phyloP scores from a whole-genome alignment of 495 filamentous ascomycete species.

The Xylaria scruposa region DNA sequence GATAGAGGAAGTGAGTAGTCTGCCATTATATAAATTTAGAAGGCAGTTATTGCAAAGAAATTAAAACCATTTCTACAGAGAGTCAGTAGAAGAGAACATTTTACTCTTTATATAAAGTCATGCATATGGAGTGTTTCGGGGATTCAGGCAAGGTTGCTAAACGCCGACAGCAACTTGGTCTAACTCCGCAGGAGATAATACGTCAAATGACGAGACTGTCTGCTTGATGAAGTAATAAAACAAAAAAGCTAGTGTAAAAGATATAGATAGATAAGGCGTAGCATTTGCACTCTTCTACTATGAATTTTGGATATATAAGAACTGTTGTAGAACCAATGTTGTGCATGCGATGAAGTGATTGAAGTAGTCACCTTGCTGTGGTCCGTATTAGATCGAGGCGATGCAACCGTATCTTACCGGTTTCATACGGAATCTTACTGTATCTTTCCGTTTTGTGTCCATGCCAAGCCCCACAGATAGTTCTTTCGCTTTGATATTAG shows the following conservation, averaged over 20 bases:
- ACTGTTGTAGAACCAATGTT: too few relatives aligned
- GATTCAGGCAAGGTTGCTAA: background rate
- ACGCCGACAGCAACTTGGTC: background rate
- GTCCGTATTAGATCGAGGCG: too few relatives aligned
- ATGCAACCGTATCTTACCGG: too few relatives aligned
- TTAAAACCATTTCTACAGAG: background rate
- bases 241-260: background rate
- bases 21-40: constrained; percentile 24
- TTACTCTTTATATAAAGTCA: background rate
- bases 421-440: too few relatives aligned
- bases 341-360: too few relatives aligned
- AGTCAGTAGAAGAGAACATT: background rate
- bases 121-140: background rate
- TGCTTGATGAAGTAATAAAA: background rate
- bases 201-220: background rate
- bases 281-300: too few relatives aligned
- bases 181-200: constrained; percentile 8
- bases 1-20: constrained; percentile 31
- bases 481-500: too few relatives aligned
- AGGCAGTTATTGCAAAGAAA: background rate
- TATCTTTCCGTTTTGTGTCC: too few relatives aligned
- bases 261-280: background rate
- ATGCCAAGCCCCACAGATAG: too few relatives aligned
- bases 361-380: too few relatives aligned
- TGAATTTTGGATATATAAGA: too few relatives aligned